A percentile compares a stretch with the other conserved stretches of the same genome.
Conservation (phyloP, 768 basidiomycete genomes). For the Mycena floridula region DNA sequence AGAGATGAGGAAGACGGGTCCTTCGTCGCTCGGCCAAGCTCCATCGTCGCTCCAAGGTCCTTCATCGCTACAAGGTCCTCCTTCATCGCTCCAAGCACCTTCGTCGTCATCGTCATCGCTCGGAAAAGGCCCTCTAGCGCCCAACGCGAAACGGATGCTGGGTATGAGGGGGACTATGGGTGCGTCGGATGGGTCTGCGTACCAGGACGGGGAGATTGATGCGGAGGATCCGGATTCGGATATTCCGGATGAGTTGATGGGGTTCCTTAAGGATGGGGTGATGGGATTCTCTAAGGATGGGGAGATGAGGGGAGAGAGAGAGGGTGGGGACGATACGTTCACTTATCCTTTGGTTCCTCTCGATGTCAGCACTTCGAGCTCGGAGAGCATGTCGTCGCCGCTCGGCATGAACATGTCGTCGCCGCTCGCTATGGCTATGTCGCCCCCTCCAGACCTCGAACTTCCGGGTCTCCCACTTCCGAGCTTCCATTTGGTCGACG, state of each 20-base stretch:
- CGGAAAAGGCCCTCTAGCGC: slow-evolving; percentile 35
- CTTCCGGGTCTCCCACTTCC: too few species aligned
- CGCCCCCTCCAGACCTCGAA: too few species aligned
- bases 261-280: slow-evolving; percentile 40
- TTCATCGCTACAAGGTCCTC: too few species aligned
- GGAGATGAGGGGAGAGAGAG: slow-evolving; percentile 28
- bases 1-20: slow-evolving; percentile 27
- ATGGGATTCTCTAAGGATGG: too few species aligned
- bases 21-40: not conserved
- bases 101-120: slow-evolving; percentile 30
- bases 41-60: too few species aligned
- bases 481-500: slow-evolving; percentile 14
- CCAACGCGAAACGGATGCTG: slow-evolving; percentile 47
- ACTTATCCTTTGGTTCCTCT: slow-evolving; percentile 14
- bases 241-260: slow-evolving; percentile 73
- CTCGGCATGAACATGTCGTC: slow-evolving; percentile 2
- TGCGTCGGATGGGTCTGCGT: slow-evolving; percentile 42
- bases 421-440: not conserved
- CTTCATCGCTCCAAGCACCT: not conserved
- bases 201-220: slow-evolving; percentile 38
- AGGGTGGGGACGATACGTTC: slow-evolving; percentile 34
- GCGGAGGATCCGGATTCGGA: slow-evolving; percentile 68
- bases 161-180: slow-evolving; percentile 68
- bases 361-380: not conserved
- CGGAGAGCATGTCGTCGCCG: slow-evolving; percentile 1